Evolutionary conservation across 192 early-diverging fungal genomes (phyloP), one percentile per base, ranked within the genome.

Genomic region (Paraglomus occultum): DNA sequence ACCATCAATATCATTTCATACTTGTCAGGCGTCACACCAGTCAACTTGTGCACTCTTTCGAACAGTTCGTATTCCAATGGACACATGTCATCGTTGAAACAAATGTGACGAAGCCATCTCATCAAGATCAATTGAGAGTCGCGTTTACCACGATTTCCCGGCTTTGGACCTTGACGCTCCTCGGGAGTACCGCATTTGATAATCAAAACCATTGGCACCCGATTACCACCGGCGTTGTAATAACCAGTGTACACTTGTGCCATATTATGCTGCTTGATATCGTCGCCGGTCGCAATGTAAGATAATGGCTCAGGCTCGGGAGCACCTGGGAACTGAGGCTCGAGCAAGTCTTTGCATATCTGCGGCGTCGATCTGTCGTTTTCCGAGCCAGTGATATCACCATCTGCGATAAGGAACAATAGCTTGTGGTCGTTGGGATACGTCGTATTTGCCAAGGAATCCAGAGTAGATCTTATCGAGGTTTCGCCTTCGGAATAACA

Each of bases 231-330:
- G n/a, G 88, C 89, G 47, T 80, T 62, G 74, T 95, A 97, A 82
- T 90, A 92, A 20, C 95, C 95, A 8, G 94, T 89, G 75, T 94
- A 94, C 31, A 97, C 89, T 73, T 91, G 85, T 62, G 94, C 94
- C 88, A 91, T 94, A 77, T 98, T 98, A 70, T 94, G 90, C 18
- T 92, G 85, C 75, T 93, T 95, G 53, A 72, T 71, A 18, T 94
- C 95, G 69, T 94, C 88, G 17, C 91, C 94, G 59, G 96, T 94
- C 40, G 95, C 89, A 22, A 95, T 87, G 72, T 92, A 95, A 38
- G 92, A 89, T 58, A 87, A 81, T 7, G 93, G 85, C 65, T 87
- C 81, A 40, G 62, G 62, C 1, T 23, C 39, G 8, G 39, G 39
- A 7, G 1, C 18, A 6, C 22, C 75, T 7, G 57, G 76, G 53